Conservation (phyloP, 2,329 filamentous ascomycete species). For the Aspergillus pseudoviridinutans region DNA sequence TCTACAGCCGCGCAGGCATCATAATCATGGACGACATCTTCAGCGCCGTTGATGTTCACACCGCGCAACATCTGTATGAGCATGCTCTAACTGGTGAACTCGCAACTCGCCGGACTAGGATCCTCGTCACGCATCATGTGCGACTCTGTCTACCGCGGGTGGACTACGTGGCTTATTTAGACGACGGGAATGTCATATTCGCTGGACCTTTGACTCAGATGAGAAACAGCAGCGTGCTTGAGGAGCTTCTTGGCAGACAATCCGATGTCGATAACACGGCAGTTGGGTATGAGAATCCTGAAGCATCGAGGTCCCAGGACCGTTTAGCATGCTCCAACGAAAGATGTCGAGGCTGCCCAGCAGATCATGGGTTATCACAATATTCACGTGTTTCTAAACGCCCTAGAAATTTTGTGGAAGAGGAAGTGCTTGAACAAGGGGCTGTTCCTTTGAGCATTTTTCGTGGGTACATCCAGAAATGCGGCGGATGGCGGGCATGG, state of each 20-base stretch:
- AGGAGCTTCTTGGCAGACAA: background rate
- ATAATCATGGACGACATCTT: constrained; percentile 78
- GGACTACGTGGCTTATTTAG: background rate
- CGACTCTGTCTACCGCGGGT: background rate
- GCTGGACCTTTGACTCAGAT: background rate
- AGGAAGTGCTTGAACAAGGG: background rate
- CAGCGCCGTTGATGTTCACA: constrained; percentile 72
- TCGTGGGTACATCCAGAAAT: background rate
- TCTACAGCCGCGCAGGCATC: constrained; percentile 72
- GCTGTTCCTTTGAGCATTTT: background rate
- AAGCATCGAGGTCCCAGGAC: background rate
- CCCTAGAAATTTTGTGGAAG: background rate
- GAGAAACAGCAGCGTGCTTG: background rate
- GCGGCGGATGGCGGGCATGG: background rate
- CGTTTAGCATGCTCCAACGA: background rate
- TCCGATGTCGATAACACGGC: background rate
- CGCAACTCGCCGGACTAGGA: constrained; percentile 63
- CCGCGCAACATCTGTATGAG: constrained; percentile 71
- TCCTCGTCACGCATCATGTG: constrained; percentile 75
- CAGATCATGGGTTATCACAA: background rate
- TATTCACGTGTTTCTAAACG: background rate
- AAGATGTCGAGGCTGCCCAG: background rate
- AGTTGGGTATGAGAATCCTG: background rate
- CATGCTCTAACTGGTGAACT: constrained; percentile 67
- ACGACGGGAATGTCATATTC: background rate